A percentile compares a stretch with the other conserved stretches of the same genome.
phyloP scores from a whole-genome alignment of 495 filamentous ascomycete genomes.

The Penicillium chermesinum region DNA sequence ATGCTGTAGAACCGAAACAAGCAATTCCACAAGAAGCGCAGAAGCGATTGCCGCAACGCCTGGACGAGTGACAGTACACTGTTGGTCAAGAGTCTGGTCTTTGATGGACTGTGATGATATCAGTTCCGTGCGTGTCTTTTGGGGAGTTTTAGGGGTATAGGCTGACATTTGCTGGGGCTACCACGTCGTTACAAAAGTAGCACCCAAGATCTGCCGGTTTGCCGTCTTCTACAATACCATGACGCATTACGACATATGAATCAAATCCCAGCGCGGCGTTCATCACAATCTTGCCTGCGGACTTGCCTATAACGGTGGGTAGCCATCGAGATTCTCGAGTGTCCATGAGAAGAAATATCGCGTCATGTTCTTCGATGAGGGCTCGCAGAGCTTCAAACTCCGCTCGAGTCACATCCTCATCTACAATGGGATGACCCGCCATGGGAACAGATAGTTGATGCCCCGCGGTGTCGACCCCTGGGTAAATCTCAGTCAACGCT shows the following conservation, averaged over 20 bases:
- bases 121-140: constrained; percentile 34
- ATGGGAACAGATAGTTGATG: constrained; percentile 84
- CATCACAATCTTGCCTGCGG: constrained; percentile 87
- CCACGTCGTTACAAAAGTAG: constrained; percentile 98
- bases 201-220: constrained; percentile 65
- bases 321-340: constrained; percentile 92
- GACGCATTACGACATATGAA: constrained; percentile 94
- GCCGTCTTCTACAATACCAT: constrained; percentile 55
- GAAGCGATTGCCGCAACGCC: constrained; percentile 90
- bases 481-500: constrained; percentile 80
- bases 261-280: constrained; percentile 96
- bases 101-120: constrained; percentile 69
- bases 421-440: constrained; percentile 81
- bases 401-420: constrained; percentile 56
- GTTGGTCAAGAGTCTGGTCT: constrained; percentile 91
- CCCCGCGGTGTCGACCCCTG: constrained; percentile 76
- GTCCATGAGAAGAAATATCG: constrained; percentile 93
- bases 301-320: constrained; percentile 96
- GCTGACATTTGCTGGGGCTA: constrained; percentile 88
- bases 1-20: constrained; percentile 86
- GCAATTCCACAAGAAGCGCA: constrained; percentile 82
- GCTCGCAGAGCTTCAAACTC: constrained; percentile 72
- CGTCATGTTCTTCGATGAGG: constrained; percentile 84
- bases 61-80: constrained; percentile 95
- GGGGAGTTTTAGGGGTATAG: neutral